Evolutionary conservation across 2,329 filamentous ascomycete species (phyloP).

Genomic region (Sphaerulina musiva): DNA sequence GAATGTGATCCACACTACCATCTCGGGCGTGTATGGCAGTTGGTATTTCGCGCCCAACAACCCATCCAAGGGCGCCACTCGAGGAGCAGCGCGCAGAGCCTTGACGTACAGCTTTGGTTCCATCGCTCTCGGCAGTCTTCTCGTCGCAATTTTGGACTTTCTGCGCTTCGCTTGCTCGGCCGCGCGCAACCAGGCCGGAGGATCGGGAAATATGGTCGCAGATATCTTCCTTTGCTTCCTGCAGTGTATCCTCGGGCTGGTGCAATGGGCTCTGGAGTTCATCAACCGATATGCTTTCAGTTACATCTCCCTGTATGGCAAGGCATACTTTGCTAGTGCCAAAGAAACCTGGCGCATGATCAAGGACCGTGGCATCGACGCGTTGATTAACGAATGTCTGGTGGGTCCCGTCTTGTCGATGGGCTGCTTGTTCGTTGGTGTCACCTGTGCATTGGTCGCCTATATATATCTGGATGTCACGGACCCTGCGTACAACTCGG

Average conservation of each 20-base stretch:
- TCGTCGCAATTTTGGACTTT: slow-evolving; percentile 82
- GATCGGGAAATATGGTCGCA: slow-evolving; percentile 62
- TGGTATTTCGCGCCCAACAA: slow-evolving; percentile 78
- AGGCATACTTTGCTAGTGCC: slow-evolving; percentile 75
- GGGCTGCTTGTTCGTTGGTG: slow-evolving; percentile 75
- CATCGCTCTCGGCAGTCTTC: slow-evolving; percentile 75
- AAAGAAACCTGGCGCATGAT: slow-evolving; percentile 71
- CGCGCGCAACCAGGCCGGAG: slow-evolving; percentile 60
- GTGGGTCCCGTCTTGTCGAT: slow-evolving; percentile 47
- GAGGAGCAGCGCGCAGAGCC: slow-evolving; percentile 73
- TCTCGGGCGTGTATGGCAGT: slow-evolving; percentile 81
- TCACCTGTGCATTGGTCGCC: slow-evolving; percentile 70
- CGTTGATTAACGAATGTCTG: slow-evolving; percentile 81
- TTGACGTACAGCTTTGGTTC: slow-evolving; percentile 90
- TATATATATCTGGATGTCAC: slow-evolving; percentile 86
- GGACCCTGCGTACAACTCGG: slow-evolving; percentile 66
- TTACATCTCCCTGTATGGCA: slow-evolving; percentile 88
- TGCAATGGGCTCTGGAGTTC: slow-evolving; percentile 83
- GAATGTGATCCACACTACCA: slow-evolving; percentile 82
- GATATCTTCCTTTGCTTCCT: slow-evolving; percentile 66
- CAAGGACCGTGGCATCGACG: slow-evolving; percentile 73
- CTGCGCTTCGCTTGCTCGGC: slow-evolving; percentile 74
- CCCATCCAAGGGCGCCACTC: slow-evolving; percentile 70
- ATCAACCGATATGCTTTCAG: slow-evolving; percentile 60
- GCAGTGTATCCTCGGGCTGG: slow-evolving; percentile 65